These are phyloP conservation scores for Boletus barrowsii DNA, from an alignment of 768 basidiomycete species.

Conservation along the genomic window DNA sequence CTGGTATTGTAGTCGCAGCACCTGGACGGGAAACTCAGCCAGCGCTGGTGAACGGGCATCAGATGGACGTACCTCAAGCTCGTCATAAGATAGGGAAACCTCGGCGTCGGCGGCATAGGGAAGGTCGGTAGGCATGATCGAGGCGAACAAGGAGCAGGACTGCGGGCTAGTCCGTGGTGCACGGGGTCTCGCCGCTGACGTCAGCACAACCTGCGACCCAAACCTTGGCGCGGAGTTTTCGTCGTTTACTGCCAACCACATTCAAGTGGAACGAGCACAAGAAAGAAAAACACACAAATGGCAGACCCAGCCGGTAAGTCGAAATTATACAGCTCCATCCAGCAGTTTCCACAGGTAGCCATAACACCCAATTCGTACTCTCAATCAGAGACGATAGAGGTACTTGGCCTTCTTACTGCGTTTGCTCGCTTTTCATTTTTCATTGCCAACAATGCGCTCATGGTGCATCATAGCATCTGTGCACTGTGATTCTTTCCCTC, in stretches of 20 bases:
- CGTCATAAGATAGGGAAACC: conserved; percentile 82
- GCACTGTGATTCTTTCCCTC: conserved; percentile 43
- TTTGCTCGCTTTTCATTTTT: conserved; percentile 33
- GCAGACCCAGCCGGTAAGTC: conserved; percentile 59
- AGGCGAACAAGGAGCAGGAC: conserved; percentile 10
- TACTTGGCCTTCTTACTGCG: conserved; percentile 34
- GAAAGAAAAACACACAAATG: conserved; percentile 32
- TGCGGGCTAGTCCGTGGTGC: conserved; percentile 16
- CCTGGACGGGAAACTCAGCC: conserved; percentile 42
- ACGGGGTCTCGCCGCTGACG: conserved; percentile 24
- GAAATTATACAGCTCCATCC: conserved; percentile 8
- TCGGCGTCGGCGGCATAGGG: conserved; percentile 97
- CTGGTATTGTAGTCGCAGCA: conserved; percentile 82
- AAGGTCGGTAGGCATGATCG: conserved; percentile 70
- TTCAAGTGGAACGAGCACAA: conserved; percentile 9
- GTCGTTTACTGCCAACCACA: conserved; percentile 25
- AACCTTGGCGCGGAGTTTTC: conserved; percentile 17
- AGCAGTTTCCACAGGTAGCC: conserved; percentile 28
- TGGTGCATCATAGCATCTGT: conserved; percentile 49
- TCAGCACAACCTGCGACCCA: conserved; percentile 16
- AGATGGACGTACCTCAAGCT: conserved; percentile 65
- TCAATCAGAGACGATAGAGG: conserved; percentile 32
- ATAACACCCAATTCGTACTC: conserved; percentile 29
- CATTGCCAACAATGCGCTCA: conserved; percentile 53
- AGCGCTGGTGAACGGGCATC: not conserved